Conservation (phyloP, 805 yeast genomes). For the Candida pini region DNA sequence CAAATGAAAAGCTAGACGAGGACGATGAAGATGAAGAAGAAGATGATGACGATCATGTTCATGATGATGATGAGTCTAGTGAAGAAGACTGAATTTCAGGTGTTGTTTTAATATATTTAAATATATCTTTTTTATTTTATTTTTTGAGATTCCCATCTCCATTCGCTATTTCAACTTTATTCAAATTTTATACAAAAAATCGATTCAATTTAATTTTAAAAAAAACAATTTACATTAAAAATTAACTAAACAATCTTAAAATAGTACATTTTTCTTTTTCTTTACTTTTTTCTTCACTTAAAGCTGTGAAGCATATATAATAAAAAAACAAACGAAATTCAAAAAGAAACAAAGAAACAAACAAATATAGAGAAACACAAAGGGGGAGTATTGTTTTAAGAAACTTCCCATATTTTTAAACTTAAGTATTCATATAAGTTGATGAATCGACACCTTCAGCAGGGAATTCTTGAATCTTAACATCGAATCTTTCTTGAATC, state of each 20-base stretch:
- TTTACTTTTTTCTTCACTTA: too few relatives aligned
- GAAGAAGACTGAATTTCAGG: too few relatives aligned
- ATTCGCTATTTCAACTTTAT: too few relatives aligned
- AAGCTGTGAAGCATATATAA: not conserved
- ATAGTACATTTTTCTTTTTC: too few relatives aligned
- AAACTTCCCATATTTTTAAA: not conserved
- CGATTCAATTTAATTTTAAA: too few relatives aligned
- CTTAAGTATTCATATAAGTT: slow-evolving; percentile 91
- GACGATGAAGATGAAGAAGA: slow-evolving; percentile 35
- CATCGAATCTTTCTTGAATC: slow-evolving; percentile 97
- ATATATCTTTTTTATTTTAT: not conserved
- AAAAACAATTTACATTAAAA: too few relatives aligned
- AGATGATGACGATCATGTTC: slow-evolving; percentile 5
- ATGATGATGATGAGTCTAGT: not conserved
- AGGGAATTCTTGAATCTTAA: slow-evolving; percentile 90
- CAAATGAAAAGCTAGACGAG: slow-evolving; percentile 23
- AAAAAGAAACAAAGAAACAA: not conserved
- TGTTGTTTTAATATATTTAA: too few relatives aligned
- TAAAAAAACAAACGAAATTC: not conserved
- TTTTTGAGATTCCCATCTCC: too few relatives aligned
- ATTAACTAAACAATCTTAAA: too few relatives aligned
- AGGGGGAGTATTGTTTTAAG: not conserved
- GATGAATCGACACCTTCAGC: slow-evolving; percentile 97
- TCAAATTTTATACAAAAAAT: too few relatives aligned
- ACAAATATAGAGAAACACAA: not conserved